phyloP scores from a whole-genome alignment of 1,284 basidiomycete species.

The Mycena citricolor region DNA sequence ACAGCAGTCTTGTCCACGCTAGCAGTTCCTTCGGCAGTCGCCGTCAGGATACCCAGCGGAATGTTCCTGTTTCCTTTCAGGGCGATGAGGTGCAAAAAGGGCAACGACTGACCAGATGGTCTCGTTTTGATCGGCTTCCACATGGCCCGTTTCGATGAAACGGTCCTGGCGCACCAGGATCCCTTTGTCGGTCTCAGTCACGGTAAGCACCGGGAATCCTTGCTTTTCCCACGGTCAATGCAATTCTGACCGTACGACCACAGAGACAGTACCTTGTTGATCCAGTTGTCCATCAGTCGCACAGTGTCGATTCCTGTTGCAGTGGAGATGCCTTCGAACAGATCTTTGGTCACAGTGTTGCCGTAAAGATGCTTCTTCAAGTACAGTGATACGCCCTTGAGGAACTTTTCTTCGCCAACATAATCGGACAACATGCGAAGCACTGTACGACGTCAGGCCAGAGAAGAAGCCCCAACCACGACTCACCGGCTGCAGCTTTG shows the following conservation, averaged over 20 bases:
- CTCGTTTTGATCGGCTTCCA: conserved; percentile 70
- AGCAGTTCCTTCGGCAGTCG: conserved; percentile 47
- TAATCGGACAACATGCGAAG: conserved; percentile 76
- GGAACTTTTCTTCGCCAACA: conserved; percentile 74
- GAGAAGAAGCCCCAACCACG: neutral
- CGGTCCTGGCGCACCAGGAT: conserved; percentile 74
- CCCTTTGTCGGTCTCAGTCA: conserved; percentile 62
- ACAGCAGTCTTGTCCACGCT: conserved; percentile 55
- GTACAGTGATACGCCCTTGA: conserved; percentile 76
- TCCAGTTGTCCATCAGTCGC: conserved; percentile 79
- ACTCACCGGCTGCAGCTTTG: conserved; percentile 61
- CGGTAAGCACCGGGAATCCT: conserved; percentile 77
- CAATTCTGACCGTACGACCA: neutral
- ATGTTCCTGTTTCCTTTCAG: conserved; percentile 43
- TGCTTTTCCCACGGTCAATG: conserved; percentile 20
- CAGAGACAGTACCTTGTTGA: conserved; percentile 52
- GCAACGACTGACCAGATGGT: conserved; percentile 65
- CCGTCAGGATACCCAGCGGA: conserved; percentile 65
- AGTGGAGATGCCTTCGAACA: conserved; percentile 76
- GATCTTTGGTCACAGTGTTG: conserved; percentile 72
- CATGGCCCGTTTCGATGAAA: conserved; percentile 75
- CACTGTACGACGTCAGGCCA: conserved; percentile 39
- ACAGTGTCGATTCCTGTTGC: conserved; percentile 66
- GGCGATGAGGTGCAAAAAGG: conserved; percentile 13
- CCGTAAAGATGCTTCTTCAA: conserved; percentile 75